These are phyloP conservation scores for Arthrinium phaeospermum DNA, from an alignment of 2,329 filamentous ascomycete genomes.

Conservation along the genomic window DNA sequence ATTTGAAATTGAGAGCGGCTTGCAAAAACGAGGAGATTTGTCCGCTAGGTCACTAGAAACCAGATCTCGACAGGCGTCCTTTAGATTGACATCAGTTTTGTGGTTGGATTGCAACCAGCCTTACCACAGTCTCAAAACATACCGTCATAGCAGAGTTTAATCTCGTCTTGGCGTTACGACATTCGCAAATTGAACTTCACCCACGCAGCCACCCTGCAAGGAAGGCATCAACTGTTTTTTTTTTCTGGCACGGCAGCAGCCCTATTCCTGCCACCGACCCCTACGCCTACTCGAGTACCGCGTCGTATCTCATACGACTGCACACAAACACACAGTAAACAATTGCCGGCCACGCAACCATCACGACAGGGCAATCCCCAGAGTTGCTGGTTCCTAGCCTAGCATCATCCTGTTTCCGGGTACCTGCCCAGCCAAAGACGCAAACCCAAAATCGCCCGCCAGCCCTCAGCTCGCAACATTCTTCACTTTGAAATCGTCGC, in stretches of 20 bases:
- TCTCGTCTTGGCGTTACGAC: constrained; percentile 12
- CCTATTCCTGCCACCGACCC: constrained; percentile 1
- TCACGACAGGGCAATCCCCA: background rate
- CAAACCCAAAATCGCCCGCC: background rate
- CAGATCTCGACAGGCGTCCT: background rate
- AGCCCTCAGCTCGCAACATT: background rate
- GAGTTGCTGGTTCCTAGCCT: background rate
- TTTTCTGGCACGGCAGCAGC: constrained; percentile 12
- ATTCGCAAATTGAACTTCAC: constrained; percentile 14
- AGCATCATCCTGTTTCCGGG: background rate
- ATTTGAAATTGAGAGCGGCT: background rate
- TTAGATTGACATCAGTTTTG: constrained; percentile 5
- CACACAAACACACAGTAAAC: background rate
- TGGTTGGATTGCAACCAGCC: constrained; percentile 10
- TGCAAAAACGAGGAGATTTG: background rate
- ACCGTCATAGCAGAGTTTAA: constrained; percentile 17
- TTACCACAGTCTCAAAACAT: constrained; percentile 14
- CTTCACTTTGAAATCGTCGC: background rate
- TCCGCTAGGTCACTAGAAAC: background rate
- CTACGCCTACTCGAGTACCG: background rate
- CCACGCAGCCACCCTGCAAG: constrained; percentile 8
- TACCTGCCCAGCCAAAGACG: background rate
- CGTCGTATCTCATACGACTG: constrained; percentile 2
- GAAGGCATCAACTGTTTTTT: constrained; percentile 9
- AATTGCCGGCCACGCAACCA: background rate